These are phyloP conservation scores for Sanghuangporus sanghuang DNA, from an alignment of 1,284 basidiomycete genomes.

Conservation along the genomic window DNA sequence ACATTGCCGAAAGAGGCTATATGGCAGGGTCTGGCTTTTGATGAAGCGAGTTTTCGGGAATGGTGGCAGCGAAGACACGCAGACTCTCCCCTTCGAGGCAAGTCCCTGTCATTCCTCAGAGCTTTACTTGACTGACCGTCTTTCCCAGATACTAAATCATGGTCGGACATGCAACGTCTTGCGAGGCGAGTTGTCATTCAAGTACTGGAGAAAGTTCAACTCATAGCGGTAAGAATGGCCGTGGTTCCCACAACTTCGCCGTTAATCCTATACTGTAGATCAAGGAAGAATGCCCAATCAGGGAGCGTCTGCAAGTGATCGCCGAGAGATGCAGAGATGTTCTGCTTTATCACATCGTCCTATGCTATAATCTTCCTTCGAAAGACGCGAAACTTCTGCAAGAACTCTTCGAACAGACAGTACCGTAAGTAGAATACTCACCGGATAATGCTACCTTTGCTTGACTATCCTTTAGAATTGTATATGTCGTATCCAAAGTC, in stretches of 20 bases:
- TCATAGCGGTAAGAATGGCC: background rate
- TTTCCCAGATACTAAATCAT: background rate
- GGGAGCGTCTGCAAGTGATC: background rate
- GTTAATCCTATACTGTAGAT: background rate
- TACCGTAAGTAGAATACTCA: background rate
- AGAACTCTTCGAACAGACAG: background rate
- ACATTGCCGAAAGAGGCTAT: too few species aligned
- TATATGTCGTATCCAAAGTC: background rate
- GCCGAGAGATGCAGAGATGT: background rate
- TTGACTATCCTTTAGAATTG: background rate
- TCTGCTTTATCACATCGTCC: background rate
- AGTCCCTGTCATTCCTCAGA: background rate
- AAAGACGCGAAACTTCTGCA: background rate
- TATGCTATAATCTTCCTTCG: background rate
- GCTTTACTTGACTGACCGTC: too few species aligned
- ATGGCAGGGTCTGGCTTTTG: too few species aligned
- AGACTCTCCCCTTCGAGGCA: too few species aligned
- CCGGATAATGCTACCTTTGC: background rate
- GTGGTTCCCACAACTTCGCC: background rate
- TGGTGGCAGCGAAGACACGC: background rate
- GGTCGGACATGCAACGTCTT: background rate
- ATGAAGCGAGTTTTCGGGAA: too few species aligned
- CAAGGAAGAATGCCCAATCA: background rate
- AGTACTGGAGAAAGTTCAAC: background rate
- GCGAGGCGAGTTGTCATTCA: background rate